These are phyloP conservation scores for Ustilago xerochloae DNA, from an alignment of 1,284 basidiomycete genomes.

Conservation along the genomic window DNA sequence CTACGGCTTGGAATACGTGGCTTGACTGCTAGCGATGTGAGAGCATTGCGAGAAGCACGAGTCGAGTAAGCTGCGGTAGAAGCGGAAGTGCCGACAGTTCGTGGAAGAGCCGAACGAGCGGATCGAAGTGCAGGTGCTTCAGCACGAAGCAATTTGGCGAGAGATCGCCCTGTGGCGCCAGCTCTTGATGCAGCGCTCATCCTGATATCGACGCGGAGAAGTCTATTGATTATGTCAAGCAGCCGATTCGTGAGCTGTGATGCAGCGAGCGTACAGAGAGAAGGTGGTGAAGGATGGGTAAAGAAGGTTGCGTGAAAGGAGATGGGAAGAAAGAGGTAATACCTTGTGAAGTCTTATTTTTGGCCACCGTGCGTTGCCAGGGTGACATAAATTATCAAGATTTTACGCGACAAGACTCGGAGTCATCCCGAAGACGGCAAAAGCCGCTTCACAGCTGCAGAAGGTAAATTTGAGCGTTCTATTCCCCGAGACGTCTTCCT, in stretches of 20 bases:
- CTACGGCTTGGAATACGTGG: constrained; percentile 10
- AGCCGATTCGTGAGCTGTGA: not conserved
- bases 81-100: constrained; percentile 26
- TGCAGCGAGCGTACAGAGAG: not conserved
- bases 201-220: not conserved
- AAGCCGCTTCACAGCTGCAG: not conserved
- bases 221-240: too few relatives aligned
- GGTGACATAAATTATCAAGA: constrained; percentile 30
- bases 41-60: not conserved
- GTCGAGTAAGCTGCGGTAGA: constrained; percentile 19
- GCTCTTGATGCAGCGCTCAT: constrained; percentile 22
- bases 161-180: constrained; percentile 18
- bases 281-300: not conserved
- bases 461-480: not conserved
- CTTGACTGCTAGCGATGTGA: not conserved
- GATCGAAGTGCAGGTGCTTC: constrained; percentile 10
- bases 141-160: constrained; percentile 22
- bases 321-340: too few relatives aligned
- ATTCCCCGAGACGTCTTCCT: constrained; percentile 6
- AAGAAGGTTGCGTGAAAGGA: not conserved
- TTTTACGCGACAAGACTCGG: constrained; percentile 14
- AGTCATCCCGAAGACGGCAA: constrained; percentile 25
- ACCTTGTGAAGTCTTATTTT: not conserved
- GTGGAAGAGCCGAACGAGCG: constrained; percentile 20
- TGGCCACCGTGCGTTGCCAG: constrained; percentile 11